Base-by-base conservation (phyloP, 768 basidiomycete genomes). In the Kwoniella bestiolae region DNA sequence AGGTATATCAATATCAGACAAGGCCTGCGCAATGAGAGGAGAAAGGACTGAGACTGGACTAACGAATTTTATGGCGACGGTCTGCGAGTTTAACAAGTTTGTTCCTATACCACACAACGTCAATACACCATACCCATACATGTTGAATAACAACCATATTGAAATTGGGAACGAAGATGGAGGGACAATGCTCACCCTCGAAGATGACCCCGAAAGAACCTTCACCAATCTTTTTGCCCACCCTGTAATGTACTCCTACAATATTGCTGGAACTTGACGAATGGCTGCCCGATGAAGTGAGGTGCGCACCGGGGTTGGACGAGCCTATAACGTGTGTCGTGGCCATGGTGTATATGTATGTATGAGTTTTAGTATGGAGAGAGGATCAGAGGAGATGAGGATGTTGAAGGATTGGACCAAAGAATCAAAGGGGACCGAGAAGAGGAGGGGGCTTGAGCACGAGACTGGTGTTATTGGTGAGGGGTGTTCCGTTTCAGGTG, bases 11-110 rank as follows among this genome's bases (percentile, higher is more conserved):
- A 51, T 25, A 29, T 28, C n/a, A 56, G 52, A 41, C 25, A 44
- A 3, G 23, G 32, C 16, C 9, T 21, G 14, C 6, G 16, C 60
- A 35, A 44, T n/a, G n/a, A 81, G 91, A 91, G 50, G 31, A 44
- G 26, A 14, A n/a, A 35, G 8, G 28, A 21, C 57, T 47, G 49
- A 61, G 72, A 21, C 18, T 51, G 51, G 41, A 88, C 94, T 83
- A 78, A 98, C 96, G 87, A 99, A 99, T 86, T 99, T 99, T 88
- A 99, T 98, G 69, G 96, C 96, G 67, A 98, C 95, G 9, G 94
- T 94, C 84, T 95, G 94, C 3, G 91, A 93, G 85, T 99, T 99
- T 83, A 98, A 88, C 32, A 99, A 85, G 80, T 99, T 99, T 7
- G 94, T 95, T 28, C 95, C 95, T 97, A 77, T 53, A 21, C n/a